Percentiles rank a stretch among this genome's conserved stretches.
phyloP scores from a whole-genome alignment of 305 asterid genomes.

The Nicotiana rustica region DNA sequence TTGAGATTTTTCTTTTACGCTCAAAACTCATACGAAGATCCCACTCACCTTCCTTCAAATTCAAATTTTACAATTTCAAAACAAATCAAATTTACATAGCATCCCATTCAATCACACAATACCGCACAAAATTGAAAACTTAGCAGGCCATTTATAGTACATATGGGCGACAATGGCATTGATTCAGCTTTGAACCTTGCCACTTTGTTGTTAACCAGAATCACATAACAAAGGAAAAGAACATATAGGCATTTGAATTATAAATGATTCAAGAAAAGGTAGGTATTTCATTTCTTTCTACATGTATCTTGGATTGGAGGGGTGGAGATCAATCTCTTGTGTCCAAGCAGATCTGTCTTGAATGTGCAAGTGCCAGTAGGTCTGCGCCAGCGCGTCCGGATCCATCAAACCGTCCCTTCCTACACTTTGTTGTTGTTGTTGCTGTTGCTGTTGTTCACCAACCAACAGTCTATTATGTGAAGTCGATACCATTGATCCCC shows the following conservation, averaged over 20 bases:
- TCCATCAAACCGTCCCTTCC: slow-evolving; percentile 56
- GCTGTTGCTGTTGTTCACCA: slow-evolving; percentile 44
- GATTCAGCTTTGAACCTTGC: neutral
- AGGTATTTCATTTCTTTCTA: neutral
- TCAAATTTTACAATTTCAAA: neutral
- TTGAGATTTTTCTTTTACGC: too few relatives aligned
- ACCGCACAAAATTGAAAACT: neutral
- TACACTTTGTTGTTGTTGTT: slow-evolving; percentile 33
- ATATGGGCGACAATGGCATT: neutral
- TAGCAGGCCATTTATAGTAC: neutral
- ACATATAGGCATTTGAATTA: neutral
- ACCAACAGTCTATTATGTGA: slow-evolving; percentile 48
- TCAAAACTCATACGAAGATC: neutral
- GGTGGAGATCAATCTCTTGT: slow-evolving; percentile 82
- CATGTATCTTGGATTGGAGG: slow-evolving; percentile 47
- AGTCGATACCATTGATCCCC: slow-evolving; percentile 42
- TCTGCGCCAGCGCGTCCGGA: slow-evolving; percentile 78
- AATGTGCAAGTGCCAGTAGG: slow-evolving; percentile 88
- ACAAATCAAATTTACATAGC: neutral
- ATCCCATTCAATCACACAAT: slow-evolving; percentile 11
- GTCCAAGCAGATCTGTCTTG: slow-evolving; percentile 84
- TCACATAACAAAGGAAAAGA: neutral
- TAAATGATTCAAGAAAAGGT: neutral
- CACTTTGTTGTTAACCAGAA: neutral
- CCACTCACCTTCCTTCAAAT: neutral